Conservation (phyloP, 352 stramenopile genomes). For the Phytophthora palmivora region DNA sequence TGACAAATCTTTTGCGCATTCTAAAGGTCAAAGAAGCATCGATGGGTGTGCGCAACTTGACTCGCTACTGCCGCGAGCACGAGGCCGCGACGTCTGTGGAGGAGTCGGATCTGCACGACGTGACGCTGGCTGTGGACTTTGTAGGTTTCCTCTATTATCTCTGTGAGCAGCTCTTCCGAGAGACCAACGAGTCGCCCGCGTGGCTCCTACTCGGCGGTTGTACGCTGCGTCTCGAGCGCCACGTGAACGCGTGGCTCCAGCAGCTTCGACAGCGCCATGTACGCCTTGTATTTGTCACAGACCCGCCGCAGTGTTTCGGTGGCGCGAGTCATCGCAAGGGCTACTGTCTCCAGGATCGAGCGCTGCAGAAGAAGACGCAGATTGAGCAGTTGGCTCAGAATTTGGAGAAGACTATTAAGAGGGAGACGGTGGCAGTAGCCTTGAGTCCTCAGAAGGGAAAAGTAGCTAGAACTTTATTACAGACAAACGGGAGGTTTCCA, state of each 20-base stretch:
- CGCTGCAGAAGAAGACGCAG: conserved; percentile 58
- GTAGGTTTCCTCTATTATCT: conserved; percentile 80
- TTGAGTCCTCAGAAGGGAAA: conserved; percentile 3
- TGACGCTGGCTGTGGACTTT: conserved; percentile 85
- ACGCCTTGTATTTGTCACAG: conserved; percentile 69
- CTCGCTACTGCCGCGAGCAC: conserved; percentile 62
- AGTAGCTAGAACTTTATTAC: conserved; percentile 49
- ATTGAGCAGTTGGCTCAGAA: conserved; percentile 44
- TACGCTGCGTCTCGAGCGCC: conserved; percentile 49
- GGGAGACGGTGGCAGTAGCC: not conserved
- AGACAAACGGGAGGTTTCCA: conserved; percentile 76
- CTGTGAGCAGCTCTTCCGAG: conserved; percentile 61
- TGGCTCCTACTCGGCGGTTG: conserved; percentile 79
- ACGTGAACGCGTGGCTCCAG: conserved; percentile 59
- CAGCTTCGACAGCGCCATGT: conserved; percentile 51
- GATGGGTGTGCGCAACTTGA: conserved; percentile 76
- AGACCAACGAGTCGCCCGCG: conserved; percentile 36
- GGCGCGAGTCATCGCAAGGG: conserved; percentile 74
- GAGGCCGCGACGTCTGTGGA: conserved; percentile 50
- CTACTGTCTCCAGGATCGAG: conserved; percentile 59
- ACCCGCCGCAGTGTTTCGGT: conserved; percentile 81
- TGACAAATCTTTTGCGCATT: not conserved
- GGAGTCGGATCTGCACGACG: conserved; percentile 49
- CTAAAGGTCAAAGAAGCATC: not conserved
- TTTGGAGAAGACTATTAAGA: conserved; percentile 26